A percentile compares a stretch with the other conserved stretches of the same genome.
These are phyloP conservation scores for Globisporangium carolinianum DNA, from an alignment of 352 stramenopile genomes.

Conservation along the genomic window DNA sequence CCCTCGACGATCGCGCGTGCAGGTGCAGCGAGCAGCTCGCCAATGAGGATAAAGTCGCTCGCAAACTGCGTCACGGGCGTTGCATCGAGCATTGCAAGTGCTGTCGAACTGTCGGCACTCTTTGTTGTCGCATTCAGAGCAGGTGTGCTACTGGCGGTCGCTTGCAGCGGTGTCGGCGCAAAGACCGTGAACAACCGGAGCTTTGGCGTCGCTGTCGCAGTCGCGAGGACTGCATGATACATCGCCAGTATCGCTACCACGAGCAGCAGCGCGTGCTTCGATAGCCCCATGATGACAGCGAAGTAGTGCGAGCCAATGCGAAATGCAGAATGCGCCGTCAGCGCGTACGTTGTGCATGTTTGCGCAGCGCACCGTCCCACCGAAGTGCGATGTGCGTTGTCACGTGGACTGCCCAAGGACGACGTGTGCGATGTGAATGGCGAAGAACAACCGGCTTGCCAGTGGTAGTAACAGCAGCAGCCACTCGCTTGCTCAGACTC, in stretches of 20 bases:
- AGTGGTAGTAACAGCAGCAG: too few species aligned
- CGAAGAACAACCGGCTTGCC: too few species aligned
- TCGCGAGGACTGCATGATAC: neutral
- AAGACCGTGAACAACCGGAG: neutral
- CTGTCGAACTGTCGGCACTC: neutral
- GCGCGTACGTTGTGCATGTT: too few species aligned
- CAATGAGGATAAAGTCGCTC: conserved; percentile 15
- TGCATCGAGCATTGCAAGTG: neutral
- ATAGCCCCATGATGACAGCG: neutral
- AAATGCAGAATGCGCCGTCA: neutral
- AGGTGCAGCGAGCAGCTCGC: neutral
- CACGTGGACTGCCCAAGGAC: too few species aligned
- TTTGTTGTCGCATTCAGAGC: neutral
- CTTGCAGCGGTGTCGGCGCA: neutral
- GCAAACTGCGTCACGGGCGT: conserved; percentile 4
- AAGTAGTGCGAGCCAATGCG: neutral
- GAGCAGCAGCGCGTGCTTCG: neutral
- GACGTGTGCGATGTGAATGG: too few species aligned
- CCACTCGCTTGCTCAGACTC: too few species aligned
- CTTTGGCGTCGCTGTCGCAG: neutral
- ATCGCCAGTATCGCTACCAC: neutral
- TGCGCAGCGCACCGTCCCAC: too few species aligned
- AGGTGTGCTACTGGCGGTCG: too few species aligned
- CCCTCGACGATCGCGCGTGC: neutral
- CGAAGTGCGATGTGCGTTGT: too few species aligned